Evolutionary conservation across 495 filamentous ascomycete genomes (phyloP), one percentile per base, ranked within the genome.

Genomic region (Aspergillus ostianus): DNA sequence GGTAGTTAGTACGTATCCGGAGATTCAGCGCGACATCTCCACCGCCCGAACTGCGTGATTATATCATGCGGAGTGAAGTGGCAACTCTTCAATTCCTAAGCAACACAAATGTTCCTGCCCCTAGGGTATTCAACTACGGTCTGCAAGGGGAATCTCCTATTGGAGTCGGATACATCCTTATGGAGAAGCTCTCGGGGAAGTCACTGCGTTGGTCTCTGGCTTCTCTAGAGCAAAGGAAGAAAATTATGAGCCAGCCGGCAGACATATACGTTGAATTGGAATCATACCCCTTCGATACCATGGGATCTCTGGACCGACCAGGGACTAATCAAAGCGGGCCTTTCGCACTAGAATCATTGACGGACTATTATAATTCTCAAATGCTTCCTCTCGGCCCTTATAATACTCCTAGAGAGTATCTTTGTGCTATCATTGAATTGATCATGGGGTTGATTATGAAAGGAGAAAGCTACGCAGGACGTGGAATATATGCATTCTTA

Each of bases 211-310:
- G 72, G 70, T 59, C 70, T 26, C 17, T 58, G 29, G 48, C 64
- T 26, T 67, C 58, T 30, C 17, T 57, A 17, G 53, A 66, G 60
- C 69, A 76, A 36, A 70, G 62, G 53, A 52, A 53, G 18, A 75
- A 72, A 51, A 60, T 81, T 7, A 61, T 72, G 62, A 53, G 63
- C 53, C 72, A 79, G 61, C 64, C 77, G 20, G 76, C 68, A 9
- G 76, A 80, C 46, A 63, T 76, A n/a, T 76, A 71, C 21, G 61
- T 76, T 10, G 74, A 78, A 58, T 45, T 80, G 27, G 58, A 74
- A 23, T 66, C 53, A 19, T 62, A 70, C 46, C 70, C 71, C 0
- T 75, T 74, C 55, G 56, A 65, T 26, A 56, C 23, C 26, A 62
- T 65, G 20, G 76, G 72, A 1, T 73, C 68, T 53, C 60, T 75